A percentile compares a stretch with the other conserved stretches of the same genome.
Conservation (phyloP, 306 rosid species). For the Fragaria ananassa region DNA sequence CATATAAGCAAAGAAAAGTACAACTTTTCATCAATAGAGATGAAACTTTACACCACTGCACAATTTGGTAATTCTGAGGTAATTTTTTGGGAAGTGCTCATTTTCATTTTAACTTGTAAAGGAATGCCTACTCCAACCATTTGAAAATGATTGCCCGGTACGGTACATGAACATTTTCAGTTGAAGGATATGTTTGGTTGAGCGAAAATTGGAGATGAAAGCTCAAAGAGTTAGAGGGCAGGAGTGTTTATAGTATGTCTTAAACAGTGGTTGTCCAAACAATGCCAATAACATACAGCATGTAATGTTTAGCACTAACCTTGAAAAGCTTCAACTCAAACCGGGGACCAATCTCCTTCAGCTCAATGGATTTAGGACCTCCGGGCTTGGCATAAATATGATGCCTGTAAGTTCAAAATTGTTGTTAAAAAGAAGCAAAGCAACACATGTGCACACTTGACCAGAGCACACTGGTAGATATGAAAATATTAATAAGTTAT, state of each 20-base stretch:
- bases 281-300: background rate
- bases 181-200: background rate
- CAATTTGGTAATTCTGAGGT: background rate
- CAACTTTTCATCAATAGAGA: background rate
- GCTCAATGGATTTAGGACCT: conserved; percentile 74
- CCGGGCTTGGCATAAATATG: conserved; percentile 77
- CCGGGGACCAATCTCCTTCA: conserved; percentile 93
- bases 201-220: background rate
- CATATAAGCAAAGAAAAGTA: background rate
- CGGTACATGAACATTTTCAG: background rate
- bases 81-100: background rate
- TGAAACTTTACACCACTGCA: background rate
- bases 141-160: background rate
- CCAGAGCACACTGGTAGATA: background rate
- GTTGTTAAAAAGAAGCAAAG: conserved; percentile 13
- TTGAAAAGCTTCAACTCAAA: conserved; percentile 73
- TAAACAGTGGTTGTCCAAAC: background rate
- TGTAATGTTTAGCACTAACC: conserved; percentile 39
- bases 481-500: background rate
- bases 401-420: conserved; percentile 49
- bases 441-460: background rate
- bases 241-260: background rate
- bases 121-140: background rate
- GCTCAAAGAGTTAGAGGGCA: too few species aligned
- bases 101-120: background rate